These are phyloP conservation scores for Schizopora paradoxa DNA, from an alignment of 1,284 basidiomycete species.

Conservation along the genomic window DNA sequence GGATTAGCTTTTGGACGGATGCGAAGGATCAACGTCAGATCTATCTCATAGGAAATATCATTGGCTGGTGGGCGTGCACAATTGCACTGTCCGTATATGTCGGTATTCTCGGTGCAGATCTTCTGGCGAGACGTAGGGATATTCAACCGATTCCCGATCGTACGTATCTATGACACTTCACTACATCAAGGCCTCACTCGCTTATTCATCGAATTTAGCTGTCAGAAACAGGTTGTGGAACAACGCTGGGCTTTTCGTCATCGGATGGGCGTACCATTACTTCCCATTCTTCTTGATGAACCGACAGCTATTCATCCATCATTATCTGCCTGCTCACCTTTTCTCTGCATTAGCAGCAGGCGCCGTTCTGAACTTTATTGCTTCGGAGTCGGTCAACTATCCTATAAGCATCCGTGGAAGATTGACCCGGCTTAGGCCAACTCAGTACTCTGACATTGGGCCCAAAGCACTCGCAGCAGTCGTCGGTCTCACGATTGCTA, in stretches of 20 bases:
- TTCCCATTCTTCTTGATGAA: conserved; percentile 98
- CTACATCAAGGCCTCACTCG: neutral
- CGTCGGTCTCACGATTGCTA: conserved; percentile 48
- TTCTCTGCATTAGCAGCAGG: conserved; percentile 90
- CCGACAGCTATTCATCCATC: conserved; percentile 95
- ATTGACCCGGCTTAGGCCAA: conserved; percentile 54
- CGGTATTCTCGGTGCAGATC: conserved; percentile 86
- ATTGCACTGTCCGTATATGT: conserved; percentile 83
- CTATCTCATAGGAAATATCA: conserved; percentile 91
- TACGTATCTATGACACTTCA: conserved; percentile 37
- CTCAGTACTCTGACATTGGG: conserved; percentile 68
- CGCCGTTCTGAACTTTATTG: conserved; percentile 85
- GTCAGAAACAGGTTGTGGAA: conserved; percentile 92
- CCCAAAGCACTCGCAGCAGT: conserved; percentile 62
- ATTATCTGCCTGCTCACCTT: conserved; percentile 94
- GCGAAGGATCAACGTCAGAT: conserved; percentile 84
- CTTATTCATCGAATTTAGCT: conserved; percentile 38
- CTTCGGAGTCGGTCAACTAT: conserved; percentile 90
- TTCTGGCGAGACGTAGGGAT: conserved; percentile 81
- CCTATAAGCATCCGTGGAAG: conserved; percentile 74
- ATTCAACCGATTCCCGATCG: conserved; percentile 82
- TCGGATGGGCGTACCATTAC: conserved; percentile 95
- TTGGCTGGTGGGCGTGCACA: conserved; percentile 94
- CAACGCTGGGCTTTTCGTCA: conserved; percentile 90
- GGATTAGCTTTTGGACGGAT: conserved; percentile 98